Evolutionary conservation across 1,284 basidiomycete species (phyloP), one percentile per base, ranked within the genome.

Genomic region (Malassezia sympodialis): DNA sequence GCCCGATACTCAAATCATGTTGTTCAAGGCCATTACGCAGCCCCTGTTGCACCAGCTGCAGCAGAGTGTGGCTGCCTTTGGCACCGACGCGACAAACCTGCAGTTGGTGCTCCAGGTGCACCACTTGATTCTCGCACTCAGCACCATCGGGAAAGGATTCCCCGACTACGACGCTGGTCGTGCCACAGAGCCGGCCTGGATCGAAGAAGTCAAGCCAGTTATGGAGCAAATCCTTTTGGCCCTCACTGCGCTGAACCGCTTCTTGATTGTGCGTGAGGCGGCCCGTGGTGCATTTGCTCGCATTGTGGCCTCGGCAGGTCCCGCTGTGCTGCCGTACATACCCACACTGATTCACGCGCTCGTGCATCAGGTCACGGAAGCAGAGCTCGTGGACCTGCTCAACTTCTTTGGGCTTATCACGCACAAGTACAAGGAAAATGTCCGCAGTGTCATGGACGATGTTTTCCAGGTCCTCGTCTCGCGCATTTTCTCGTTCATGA

Each of bases 81-180:
- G 49, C 41, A 52, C 54, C 21, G 59, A 69, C 31, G 24, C 54
- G 12, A 68, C 67, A 31, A 86, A 89, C 64, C 77, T 87, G 7
- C 75, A 85, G 43, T 81, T 86, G 5, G 84, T 96, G 62, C 79
- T 96, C 43, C 85, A 85, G 72, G 83, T 90, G n/a, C 94, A 98
- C 70, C 93, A 98, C 76, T 81, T 87, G 62, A 87, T 98, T 70
- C 87, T 96, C 82, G 93, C 91, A 1, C 79, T 96, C 12, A 91
- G 91, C 15, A 89, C 88, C 68, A 83, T 98, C 51, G 88, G 90
- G 44, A 96, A 96, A 77, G 96, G 96, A 8, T 98, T 98, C 78
- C 94, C 94, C 0, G 76, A 77, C 35, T 51, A 75, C 58, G 63
- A 64, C 46, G 57, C 62, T 19, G 59, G 41, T 40, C 62, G 62